Conservation (phyloP, 2,329 filamentous ascomycete genomes). For the Fusarium torulosum region DNA sequence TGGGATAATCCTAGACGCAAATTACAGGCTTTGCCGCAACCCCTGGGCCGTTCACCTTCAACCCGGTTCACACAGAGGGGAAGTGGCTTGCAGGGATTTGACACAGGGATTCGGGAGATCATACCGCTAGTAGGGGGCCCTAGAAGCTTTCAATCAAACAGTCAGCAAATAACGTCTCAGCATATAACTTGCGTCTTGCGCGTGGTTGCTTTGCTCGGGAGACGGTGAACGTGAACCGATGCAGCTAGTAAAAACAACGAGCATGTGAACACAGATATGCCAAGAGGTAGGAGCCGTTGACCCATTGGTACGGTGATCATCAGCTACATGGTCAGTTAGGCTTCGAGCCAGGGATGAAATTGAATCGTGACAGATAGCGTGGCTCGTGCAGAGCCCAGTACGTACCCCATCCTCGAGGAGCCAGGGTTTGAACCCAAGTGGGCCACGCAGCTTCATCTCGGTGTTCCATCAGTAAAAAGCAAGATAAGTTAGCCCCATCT, state of each 20-base stretch:
- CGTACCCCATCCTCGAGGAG: not conserved
- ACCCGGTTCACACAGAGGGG: constrained; percentile 7
- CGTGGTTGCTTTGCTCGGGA: constrained; percentile 10
- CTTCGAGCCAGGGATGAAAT: constrained; percentile 8
- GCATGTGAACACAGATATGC: constrained; percentile 6
- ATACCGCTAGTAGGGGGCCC: constrained; percentile 38
- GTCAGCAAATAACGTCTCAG: constrained; percentile 19
- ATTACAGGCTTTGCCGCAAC: constrained; percentile 25
- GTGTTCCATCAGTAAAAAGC: constrained; percentile 2
- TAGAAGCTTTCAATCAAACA: constrained; percentile 2
- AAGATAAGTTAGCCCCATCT: constrained; percentile 12
- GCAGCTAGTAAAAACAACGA: not conserved
- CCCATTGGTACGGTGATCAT: constrained; percentile 14
- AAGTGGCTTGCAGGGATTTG: constrained; percentile 36
- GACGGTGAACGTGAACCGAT: constrained; percentile 6
- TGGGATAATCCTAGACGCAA: constrained; percentile 30
- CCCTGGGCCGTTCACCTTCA: constrained; percentile 6
- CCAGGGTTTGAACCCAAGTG: not conserved
- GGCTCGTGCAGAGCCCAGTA: not conserved
- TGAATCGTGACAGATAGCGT: not conserved
- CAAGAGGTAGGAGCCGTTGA: constrained; percentile 1
- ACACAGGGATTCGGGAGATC: constrained; percentile 44
- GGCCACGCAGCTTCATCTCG: constrained; percentile 4
- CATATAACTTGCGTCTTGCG: constrained; percentile 26
- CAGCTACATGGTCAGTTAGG: constrained; percentile 17